These are phyloP conservation scores for Aspergillus funiculosus DNA, from an alignment of 495 filamentous ascomycete genomes.

Conservation along the genomic window DNA sequence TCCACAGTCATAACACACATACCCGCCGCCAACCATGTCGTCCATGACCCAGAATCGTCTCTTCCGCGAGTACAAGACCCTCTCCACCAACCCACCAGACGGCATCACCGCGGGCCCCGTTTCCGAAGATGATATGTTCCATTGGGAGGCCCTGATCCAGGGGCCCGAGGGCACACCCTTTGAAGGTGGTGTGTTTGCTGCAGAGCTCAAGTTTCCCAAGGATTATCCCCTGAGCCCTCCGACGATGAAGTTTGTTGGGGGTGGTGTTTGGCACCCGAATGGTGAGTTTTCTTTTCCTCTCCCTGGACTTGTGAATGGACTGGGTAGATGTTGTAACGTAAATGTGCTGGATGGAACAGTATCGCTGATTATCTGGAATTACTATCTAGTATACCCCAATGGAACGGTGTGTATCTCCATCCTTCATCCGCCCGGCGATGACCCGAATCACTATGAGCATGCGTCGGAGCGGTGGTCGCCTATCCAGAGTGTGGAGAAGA, in stretches of 20 bases:
- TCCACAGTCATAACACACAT: not conserved
- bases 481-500: constrained; percentile 97
- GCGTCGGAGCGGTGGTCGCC: constrained; percentile 93
- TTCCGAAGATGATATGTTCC: constrained; percentile 89
- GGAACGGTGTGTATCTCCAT: constrained; percentile 96
- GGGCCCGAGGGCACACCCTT: constrained; percentile 94
- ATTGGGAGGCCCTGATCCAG: constrained; percentile 96
- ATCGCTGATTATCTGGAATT: constrained; percentile 1
- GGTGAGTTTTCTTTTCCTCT: constrained; percentile 46
- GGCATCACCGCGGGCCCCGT: constrained; percentile 94
- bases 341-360: not conserved
- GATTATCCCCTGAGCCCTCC: constrained; percentile 94
- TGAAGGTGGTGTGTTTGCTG: constrained; percentile 89
- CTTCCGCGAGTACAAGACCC: constrained; percentile 90
- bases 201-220: constrained; percentile 88
- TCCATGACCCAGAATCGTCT: constrained; percentile 80
- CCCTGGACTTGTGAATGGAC: constrained; percentile 1
- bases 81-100: constrained; percentile 77
- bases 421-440: constrained; percentile 95
- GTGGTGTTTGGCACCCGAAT: constrained; percentile 91
- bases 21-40: constrained; percentile 22
- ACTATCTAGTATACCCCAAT: constrained; percentile 70
- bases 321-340: not conserved
- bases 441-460: constrained; percentile 98
- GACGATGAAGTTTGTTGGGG: constrained; percentile 86